Evolutionary conservation across 306 rosid genomes (phyloP).

Genomic region (Prunus mongolica): DNA sequence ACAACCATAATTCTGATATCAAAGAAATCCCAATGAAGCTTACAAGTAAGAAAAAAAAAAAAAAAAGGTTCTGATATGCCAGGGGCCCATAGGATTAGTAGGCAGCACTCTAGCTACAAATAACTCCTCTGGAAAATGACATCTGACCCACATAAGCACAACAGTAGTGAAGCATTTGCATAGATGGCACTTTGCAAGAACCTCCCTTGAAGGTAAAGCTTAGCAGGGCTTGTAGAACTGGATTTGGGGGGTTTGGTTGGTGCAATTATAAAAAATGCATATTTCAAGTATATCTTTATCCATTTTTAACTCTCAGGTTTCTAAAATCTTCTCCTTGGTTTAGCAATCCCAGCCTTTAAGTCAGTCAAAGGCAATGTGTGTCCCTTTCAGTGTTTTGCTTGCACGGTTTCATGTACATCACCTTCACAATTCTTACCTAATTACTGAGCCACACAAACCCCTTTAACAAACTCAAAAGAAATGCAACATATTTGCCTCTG

Average conservation of each 20-base stretch:
- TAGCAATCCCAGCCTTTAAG: constrained; percentile 67
- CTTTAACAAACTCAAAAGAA: constrained; percentile 19
- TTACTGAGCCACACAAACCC: constrained; percentile 12
- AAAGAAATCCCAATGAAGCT: neutral
- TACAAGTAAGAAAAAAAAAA: neutral
- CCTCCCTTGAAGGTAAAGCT: constrained; percentile 41
- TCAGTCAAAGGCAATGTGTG: constrained; percentile 45
- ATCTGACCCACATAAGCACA: constrained; percentile 22
- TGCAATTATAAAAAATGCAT: neutral
- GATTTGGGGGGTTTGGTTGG: constrained; percentile 24
- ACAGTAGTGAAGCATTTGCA: constrained; percentile 9
- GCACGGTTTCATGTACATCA: constrained; percentile 47
- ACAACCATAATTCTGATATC: neutral
- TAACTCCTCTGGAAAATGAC: constrained; percentile 23
- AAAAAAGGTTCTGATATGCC: neutral
- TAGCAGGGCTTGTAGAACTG: constrained; percentile 22
- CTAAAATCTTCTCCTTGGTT: constrained; percentile 18
- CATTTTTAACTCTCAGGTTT: constrained; percentile 4
- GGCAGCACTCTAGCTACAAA: neutral
- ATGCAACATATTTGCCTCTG: neutral
- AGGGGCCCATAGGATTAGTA: neutral
- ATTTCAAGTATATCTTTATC: constrained; percentile 6
- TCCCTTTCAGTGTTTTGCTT: constrained; percentile 66
- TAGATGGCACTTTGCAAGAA: neutral
- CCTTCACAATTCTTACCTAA: constrained; percentile 41